These are phyloP conservation scores for Hippophae rhamnoides DNA, from an alignment of 306 rosid genomes.

Conservation along the genomic window DNA sequence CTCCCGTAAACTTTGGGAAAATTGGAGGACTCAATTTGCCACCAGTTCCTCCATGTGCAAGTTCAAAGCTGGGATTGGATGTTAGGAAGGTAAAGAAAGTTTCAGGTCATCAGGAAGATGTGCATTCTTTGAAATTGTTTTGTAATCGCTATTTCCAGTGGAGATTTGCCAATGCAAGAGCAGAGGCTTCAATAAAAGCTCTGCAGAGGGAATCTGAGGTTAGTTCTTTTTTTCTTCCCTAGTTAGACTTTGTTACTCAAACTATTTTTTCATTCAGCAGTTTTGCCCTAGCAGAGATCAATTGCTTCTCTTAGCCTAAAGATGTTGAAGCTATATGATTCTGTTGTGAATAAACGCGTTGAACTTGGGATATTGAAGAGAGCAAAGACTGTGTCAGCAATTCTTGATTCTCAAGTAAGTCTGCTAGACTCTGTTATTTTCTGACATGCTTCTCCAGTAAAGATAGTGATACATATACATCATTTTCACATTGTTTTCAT, in stretches of 20 bases:
- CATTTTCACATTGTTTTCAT: too few species aligned
- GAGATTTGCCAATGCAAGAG: slow-evolving; percentile 66
- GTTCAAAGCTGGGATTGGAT: slow-evolving; percentile 29
- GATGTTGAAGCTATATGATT: slow-evolving; percentile 48
- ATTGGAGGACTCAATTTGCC: slow-evolving; percentile 53
- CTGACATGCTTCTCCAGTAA: slow-evolving; percentile 11
- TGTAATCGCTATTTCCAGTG: slow-evolving; percentile 65
- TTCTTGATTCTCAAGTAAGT: slow-evolving; percentile 76
- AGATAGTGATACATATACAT: slow-evolving; percentile 1
- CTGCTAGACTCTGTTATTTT: slow-evolving; percentile 8
- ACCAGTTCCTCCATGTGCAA: slow-evolving; percentile 50
- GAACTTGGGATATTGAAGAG: slow-evolving; percentile 60
- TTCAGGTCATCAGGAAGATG: slow-evolving; percentile 52
- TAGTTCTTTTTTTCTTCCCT: slow-evolving; percentile 1
- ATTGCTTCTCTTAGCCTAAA: slow-evolving; percentile 46
- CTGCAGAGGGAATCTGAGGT: slow-evolving; percentile 65
- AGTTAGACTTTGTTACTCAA: neutral
- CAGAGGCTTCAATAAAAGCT: slow-evolving; percentile 30
- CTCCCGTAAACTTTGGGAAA: slow-evolving; percentile 21
- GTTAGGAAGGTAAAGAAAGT: slow-evolving; percentile 52
- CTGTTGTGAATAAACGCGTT: slow-evolving; percentile 43
- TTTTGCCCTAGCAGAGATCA: slow-evolving; percentile 44
- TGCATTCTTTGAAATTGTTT: slow-evolving; percentile 46
- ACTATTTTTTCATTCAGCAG: neutral
- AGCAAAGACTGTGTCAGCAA: slow-evolving; percentile 39